These are phyloP conservation scores for Aspergillus haitiensis DNA, from an alignment of 495 filamentous ascomycete genomes.

Conservation along the genomic window DNA sequence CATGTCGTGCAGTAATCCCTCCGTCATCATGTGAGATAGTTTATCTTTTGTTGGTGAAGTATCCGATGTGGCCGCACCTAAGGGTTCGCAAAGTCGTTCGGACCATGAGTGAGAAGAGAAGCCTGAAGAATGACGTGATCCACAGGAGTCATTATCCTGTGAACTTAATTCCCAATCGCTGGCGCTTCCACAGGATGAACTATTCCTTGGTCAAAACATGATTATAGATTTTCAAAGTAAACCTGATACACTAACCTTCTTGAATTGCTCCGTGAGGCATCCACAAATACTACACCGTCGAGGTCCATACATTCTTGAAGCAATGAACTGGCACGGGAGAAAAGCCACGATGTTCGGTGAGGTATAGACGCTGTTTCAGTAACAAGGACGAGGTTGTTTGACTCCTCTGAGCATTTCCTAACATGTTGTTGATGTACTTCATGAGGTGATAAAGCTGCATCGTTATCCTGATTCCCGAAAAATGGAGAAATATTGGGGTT, in stretches of 20 bases:
- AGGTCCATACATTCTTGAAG: slow-evolving; percentile 33
- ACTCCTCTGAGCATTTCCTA: slow-evolving; percentile 18
- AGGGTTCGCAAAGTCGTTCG: slow-evolving; percentile 17
- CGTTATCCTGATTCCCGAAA: background rate
- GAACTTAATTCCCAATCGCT: slow-evolving; percentile 16
- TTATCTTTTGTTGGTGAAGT: background rate
- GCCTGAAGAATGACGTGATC: slow-evolving; percentile 9
- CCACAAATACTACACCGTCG: slow-evolving; percentile 40
- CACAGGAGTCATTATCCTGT: slow-evolving; percentile 2
- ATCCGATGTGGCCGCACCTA: slow-evolving; percentile 16
- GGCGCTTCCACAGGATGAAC: slow-evolving; percentile 15
- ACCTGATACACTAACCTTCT: slow-evolving; percentile 20
- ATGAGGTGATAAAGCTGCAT: background rate
- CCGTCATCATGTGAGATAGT: slow-evolving; percentile 9
- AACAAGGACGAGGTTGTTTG: slow-evolving; percentile 17
- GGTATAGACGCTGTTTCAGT: slow-evolving; percentile 8
- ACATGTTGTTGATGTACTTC: slow-evolving; percentile 18
- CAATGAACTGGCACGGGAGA: slow-evolving; percentile 32
- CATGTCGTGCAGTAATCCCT: slow-evolving; percentile 30
- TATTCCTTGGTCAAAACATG: slow-evolving; percentile 1
- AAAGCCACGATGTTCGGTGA: slow-evolving; percentile 18
- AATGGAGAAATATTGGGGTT: slow-evolving; percentile 7
- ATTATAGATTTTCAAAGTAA: background rate
- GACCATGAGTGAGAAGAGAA: slow-evolving; percentile 16
- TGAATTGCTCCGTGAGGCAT: slow-evolving; percentile 26